Evolutionary conservation across 306 rosid species (phyloP).

Genomic region (Glycine tomentella): DNA sequence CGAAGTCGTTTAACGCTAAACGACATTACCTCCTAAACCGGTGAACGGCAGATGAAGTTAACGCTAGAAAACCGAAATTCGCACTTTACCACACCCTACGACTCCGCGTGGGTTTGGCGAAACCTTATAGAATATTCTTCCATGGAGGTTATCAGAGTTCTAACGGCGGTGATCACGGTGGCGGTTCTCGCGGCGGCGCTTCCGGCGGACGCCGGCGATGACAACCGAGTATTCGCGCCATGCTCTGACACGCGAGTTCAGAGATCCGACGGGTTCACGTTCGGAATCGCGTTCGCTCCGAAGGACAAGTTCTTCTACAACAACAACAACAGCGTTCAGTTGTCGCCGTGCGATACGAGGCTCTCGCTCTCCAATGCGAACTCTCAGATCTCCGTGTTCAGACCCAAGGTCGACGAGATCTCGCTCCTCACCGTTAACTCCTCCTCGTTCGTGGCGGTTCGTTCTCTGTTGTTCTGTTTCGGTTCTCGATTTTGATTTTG

Average conservation of each 20-base stretch:
- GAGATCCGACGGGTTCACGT: conserved; percentile 54
- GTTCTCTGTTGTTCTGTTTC: conserved; percentile 43
- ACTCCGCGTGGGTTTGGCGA: conserved; percentile 11
- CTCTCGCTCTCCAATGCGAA: too few relatives aligned
- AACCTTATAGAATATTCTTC: background rate
- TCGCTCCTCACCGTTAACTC: conserved; percentile 39
- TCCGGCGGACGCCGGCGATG: conserved; percentile 43
- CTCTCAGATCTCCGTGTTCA: too few relatives aligned
- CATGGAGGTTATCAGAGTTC: conserved; percentile 25
- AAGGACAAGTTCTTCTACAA: too few relatives aligned
- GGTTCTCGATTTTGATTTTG: background rate
- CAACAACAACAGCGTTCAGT: background rate
- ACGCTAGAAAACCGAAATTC: conserved; percentile 10
- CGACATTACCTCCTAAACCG: conserved; percentile 16
- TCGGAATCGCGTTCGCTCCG: conserved; percentile 35
- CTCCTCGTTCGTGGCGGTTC: conserved; percentile 68
- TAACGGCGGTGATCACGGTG: conserved; percentile 24
- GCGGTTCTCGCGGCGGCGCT: background rate
- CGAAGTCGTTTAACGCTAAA: conserved; percentile 26
- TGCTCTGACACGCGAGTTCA: conserved; percentile 51
- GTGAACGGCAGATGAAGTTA: conserved; percentile 34
- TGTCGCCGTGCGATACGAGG: too few relatives aligned
- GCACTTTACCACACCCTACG: conserved; percentile 10
- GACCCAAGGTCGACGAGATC: too few relatives aligned
- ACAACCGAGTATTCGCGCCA: conserved; percentile 49